A percentile compares a stretch with the other conserved stretches of the same genome.
Conservation (phyloP, 139 green algal genomes). For the Limnomonas spitsbergensis region DNA sequence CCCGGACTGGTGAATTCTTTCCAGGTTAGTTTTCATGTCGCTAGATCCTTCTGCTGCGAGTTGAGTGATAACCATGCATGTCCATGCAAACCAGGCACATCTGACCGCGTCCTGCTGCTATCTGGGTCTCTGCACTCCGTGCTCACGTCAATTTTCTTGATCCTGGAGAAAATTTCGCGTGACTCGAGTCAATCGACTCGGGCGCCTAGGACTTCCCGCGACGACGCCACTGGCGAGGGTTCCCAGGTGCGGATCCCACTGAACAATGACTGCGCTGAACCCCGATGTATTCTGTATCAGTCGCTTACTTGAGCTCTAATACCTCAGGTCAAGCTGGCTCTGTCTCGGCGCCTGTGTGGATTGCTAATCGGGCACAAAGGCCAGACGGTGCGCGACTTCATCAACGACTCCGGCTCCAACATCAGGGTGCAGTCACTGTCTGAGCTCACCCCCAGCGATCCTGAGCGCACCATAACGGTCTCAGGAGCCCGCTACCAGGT, state of each 20-base stretch:
- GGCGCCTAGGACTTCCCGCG: background rate
- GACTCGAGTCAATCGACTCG: constrained; percentile 10
- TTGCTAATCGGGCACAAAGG: constrained; percentile 65
- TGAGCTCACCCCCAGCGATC: constrained; percentile 57
- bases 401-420: constrained; percentile 54
- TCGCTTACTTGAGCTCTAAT: too few relatives aligned
- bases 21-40: constrained; percentile 35
- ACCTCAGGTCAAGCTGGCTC: constrained; percentile 55
- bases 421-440: constrained; percentile 60
- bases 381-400: constrained; percentile 64
- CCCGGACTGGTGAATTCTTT: constrained; percentile 61
- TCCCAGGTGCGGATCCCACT: background rate
- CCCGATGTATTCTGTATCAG: too few relatives aligned
- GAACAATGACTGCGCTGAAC: too few relatives aligned
- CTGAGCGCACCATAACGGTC: constrained; percentile 55
- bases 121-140: constrained; percentile 60
- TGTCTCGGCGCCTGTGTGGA: constrained; percentile 59
- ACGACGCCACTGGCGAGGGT: background rate
- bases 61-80: too few relatives aligned
- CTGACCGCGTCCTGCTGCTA: constrained; percentile 81
- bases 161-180: constrained; percentile 60
- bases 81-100: constrained; percentile 67
- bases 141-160: constrained; percentile 64
- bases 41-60: too few relatives aligned
- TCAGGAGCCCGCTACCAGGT: constrained; percentile 49